Base-by-base conservation (phyloP, 208 protist species). In the Trypanosomatidae sp. region DNA sequence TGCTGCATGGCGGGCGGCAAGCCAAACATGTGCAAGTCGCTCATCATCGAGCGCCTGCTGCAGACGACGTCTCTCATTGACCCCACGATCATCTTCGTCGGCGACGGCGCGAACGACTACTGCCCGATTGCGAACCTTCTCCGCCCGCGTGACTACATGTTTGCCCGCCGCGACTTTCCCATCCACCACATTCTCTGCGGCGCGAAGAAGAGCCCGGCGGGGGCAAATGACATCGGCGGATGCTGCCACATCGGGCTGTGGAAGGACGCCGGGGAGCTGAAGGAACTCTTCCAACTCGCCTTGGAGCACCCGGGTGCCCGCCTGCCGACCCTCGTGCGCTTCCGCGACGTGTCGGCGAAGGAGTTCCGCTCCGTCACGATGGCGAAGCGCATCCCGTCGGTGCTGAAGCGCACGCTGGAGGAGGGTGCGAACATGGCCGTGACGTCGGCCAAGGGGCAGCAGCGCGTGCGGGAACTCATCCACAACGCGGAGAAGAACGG, bases 1-100 rank as follows among this genome's bases (percentile, higher is more conserved):
- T 84, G 72, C 79, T 97, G 92, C 72, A 62, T 76, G 47, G 50
- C 55, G 12, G 66, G 73, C 19, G 72, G 78, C 12, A 89, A 86
- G 69, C 90, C 87, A 30, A 93, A 95, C 78, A 97, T 97, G 87
- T 95, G 92, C 75, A 97, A 97, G 75, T 89, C 86, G 22, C 79
- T 70, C 28, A 92, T 95, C 56, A 90, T 97, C 55, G 79, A 94
- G 28, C 84, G 89, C 0, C 62, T 95, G 7, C 80, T 97, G 50
- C 75, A 88, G 66, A 91, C 83, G 1, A 95, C 87, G 28, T 80
- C 66, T 13, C 84, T 94, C 19, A 86, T 94, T 52, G 92, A 97
- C 74, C 89, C 90, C 12, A 97, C 92, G 1, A 83, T 97, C 62
- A 89, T 97, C 64, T 97, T 93, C 72, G 69, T 97, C n/a, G 92